Conservation (phyloP, 164 flowering plant genomes). For the Vitis rupestris region DNA sequence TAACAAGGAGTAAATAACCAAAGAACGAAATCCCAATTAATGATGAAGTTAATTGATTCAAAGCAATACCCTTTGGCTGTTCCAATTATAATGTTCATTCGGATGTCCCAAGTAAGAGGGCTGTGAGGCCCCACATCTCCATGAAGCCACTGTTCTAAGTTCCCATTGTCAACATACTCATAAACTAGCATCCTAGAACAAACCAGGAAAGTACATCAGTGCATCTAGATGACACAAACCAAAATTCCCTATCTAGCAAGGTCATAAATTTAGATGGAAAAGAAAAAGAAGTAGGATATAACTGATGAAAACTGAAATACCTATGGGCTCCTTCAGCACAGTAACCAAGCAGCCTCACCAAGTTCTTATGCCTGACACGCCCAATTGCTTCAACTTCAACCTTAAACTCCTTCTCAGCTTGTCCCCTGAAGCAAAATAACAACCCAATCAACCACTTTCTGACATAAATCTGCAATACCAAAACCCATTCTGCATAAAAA, state of each 20-base stretch:
- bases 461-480: background rate
- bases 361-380: conserved; percentile 85
- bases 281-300: conserved; percentile 8
- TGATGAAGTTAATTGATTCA: background rate
- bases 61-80: conserved; percentile 77
- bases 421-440: conserved; percentile 49
- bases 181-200: conserved; percentile 77
- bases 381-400: conserved; percentile 91
- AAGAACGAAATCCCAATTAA: background rate
- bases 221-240: background rate
- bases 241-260: conserved; percentile 2
- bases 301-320: conserved; percentile 28
- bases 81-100: conserved; percentile 75
- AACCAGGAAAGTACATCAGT: conserved; percentile 8
- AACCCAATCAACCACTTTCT: conserved; percentile 2
- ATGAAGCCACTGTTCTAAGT: conserved; percentile 87
- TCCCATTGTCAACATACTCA: conserved; percentile 83
- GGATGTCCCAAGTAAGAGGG: conserved; percentile 82
- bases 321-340: conserved; percentile 95
- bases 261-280: background rate
- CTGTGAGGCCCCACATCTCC: conserved; percentile 74
- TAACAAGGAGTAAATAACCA: background rate
- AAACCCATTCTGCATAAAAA: background rate
- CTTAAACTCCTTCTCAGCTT: conserved; percentile 82
- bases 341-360: conserved; percentile 87